phyloP scores from a whole-genome alignment of 148 eudicot genomes.

The Chenopodium formosanum region DNA sequence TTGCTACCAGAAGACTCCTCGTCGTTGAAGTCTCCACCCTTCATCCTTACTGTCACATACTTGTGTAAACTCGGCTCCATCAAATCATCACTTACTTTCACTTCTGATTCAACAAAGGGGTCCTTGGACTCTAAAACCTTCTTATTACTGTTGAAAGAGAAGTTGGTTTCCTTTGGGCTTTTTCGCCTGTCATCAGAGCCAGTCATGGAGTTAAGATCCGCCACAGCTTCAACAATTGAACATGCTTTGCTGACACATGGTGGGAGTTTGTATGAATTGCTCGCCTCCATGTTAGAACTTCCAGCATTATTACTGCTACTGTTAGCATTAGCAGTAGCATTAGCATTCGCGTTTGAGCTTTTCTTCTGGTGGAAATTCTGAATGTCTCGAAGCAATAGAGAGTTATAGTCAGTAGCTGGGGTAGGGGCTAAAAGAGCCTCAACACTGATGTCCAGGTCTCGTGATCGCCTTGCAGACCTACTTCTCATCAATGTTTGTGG shows the following conservation, averaged over 20 bases:
- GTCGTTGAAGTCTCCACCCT: slow-evolving; percentile 56
- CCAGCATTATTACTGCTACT: neutral
- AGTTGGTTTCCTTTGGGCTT: slow-evolving; percentile 25
- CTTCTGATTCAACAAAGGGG: slow-evolving; percentile 68
- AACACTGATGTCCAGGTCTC: slow-evolving; percentile 73
- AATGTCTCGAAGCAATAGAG: slow-evolving; percentile 82
- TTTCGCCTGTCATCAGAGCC: slow-evolving; percentile 33
- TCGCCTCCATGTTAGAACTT: slow-evolving; percentile 11
- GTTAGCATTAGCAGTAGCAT: neutral
- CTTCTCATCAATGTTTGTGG: slow-evolving; percentile 59
- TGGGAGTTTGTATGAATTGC: slow-evolving; percentile 50
- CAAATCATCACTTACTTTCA: slow-evolving; percentile 50
- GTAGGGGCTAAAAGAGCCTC: slow-evolving; percentile 50
- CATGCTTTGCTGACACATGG: slow-evolving; percentile 66
- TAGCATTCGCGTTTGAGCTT: slow-evolving; percentile 16
- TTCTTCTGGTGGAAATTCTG: slow-evolving; percentile 86
- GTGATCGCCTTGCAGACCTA: slow-evolving; percentile 77
- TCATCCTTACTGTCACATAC: slow-evolving; percentile 76
- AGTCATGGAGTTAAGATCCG: slow-evolving; percentile 81
- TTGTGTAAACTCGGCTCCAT: slow-evolving; percentile 75
- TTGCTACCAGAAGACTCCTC: slow-evolving; percentile 90
- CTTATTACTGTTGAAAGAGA: slow-evolving; percentile 31
- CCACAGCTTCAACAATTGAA: slow-evolving; percentile 91
- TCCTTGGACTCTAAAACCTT: slow-evolving; percentile 39
- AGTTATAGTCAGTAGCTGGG: slow-evolving; percentile 47